These are phyloP conservation scores for Volvariella surrecta DNA, from an alignment of 1,284 basidiomycete species.

Conservation along the genomic window DNA sequence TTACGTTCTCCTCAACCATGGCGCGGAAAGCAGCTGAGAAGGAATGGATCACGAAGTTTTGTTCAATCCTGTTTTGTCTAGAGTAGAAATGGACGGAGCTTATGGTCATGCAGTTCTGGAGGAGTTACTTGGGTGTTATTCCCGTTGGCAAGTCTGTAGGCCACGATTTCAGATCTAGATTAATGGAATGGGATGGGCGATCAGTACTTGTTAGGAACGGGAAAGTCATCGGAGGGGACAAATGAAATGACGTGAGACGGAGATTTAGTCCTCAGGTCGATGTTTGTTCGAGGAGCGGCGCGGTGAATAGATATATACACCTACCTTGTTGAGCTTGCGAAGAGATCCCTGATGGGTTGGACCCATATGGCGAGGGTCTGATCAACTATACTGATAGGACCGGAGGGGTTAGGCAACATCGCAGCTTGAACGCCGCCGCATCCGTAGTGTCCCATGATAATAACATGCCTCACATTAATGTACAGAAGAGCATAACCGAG, in stretches of 20 bases:
- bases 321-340: conserved; percentile 9
- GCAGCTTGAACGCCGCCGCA: conserved; percentile 11
- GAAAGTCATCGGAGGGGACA: too few species aligned
- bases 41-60: background rate
- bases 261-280: too few species aligned
- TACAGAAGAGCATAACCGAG: conserved; percentile 7
- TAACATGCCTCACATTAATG: conserved; percentile 9
- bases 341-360: conserved; percentile 9
- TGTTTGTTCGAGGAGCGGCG: conserved; percentile 3
- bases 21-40: conserved; percentile 16
- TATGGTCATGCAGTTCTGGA: conserved; percentile 8
- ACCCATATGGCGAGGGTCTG: conserved; percentile 10
- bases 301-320: background rate
- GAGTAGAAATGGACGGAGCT: background rate
- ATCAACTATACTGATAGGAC: conserved; percentile 5
- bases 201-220: too few species aligned
- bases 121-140: background rate
- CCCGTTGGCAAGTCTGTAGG: conserved; percentile 6
- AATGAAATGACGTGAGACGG: background rate
- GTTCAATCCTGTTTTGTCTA: too few species aligned
- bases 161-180: conserved; percentile 8
- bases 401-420: conserved; percentile 8
- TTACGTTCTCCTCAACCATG: conserved; percentile 36
- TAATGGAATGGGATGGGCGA: background rate
- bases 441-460: conserved; percentile 12